Evolutionary conservation across 164 flowering plant genomes (phyloP).

Genomic region (Paratinospora sagittata): DNA sequence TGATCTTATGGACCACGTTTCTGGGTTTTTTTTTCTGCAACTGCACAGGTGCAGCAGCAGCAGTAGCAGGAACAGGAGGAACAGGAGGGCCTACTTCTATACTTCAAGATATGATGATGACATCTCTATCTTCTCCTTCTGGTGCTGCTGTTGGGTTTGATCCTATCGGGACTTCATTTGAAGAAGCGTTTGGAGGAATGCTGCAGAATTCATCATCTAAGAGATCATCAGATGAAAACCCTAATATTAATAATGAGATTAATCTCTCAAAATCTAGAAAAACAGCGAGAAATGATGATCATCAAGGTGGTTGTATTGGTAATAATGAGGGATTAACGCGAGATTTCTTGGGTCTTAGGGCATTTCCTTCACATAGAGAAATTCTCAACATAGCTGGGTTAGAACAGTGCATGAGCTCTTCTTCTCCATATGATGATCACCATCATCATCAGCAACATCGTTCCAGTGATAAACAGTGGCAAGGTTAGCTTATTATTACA

Average conservation of each 20-base stretch:
- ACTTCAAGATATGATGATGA: constrained; percentile 49
- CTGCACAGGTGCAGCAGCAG: too few relatives aligned
- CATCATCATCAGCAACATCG: constrained; percentile 23
- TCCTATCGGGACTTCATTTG: constrained; percentile 24
- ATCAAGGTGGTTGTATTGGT: constrained; percentile 18
- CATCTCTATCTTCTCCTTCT: constrained; percentile 28
- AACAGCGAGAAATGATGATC: constrained; percentile 15
- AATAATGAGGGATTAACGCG: constrained; percentile 61
- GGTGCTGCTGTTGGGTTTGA: constrained; percentile 30
- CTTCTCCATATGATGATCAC: constrained; percentile 31
- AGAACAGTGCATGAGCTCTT: constrained; percentile 37
- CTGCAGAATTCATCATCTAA: constrained; percentile 16
- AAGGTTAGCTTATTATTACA: constrained; percentile 35
- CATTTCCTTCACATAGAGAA: constrained; percentile 53
- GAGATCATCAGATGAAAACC: constrained; percentile 13
- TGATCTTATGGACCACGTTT: constrained; percentile 20
- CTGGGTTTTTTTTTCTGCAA: neutral
- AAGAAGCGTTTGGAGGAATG: constrained; percentile 37
- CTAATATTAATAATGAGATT: constrained; percentile 7
- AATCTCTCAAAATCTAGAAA: constrained; percentile 4
- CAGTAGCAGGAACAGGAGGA: constrained; percentile 15
- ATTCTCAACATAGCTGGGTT: constrained; percentile 52
- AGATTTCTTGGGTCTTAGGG: constrained; percentile 77
- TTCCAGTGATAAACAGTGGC: constrained; percentile 44
- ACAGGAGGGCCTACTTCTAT: constrained; percentile 21